Conservation (phyloP, 192 early-diverging fungal genomes). For the Linnemannia hyalina region DNA sequence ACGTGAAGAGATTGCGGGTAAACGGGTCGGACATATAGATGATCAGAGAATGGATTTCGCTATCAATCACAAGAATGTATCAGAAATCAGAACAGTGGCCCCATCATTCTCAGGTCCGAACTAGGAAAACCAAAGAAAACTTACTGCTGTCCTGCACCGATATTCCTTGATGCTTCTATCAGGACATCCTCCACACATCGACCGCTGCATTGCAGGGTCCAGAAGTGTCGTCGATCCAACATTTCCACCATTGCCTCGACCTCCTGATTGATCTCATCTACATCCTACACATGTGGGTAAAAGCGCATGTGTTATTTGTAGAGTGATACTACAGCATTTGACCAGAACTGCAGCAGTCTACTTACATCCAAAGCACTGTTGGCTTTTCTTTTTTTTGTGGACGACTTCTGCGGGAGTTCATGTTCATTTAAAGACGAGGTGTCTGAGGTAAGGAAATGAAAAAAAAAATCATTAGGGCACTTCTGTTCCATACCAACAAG, state of each 20-base stretch:
- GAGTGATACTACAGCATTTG: too few species aligned
- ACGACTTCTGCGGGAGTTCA: too few species aligned
- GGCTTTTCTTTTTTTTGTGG: too few species aligned
- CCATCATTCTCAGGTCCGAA: neutral
- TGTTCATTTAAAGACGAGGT: too few species aligned
- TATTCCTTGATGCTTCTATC: neutral
- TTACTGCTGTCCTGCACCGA: constrained; percentile 6
- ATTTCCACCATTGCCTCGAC: constrained; percentile 13
- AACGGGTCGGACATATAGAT: constrained; percentile 5
- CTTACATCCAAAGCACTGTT: too few species aligned
- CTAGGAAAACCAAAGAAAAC: neutral
- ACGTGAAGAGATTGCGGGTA: constrained; percentile 6
- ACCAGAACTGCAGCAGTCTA: too few species aligned
- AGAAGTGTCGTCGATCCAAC: constrained; percentile 16
- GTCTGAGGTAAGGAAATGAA: too few species aligned
- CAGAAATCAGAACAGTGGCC: neutral
- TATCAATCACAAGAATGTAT: constrained; percentile 11
- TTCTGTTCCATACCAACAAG: too few species aligned
- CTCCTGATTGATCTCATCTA: neutral
- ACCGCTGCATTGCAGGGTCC: constrained; percentile 10
- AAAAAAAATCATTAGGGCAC: too few species aligned
- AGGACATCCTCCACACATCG: constrained; percentile 10
- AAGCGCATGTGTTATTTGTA: too few species aligned
- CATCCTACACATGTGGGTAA: too few species aligned
- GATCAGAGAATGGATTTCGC: constrained; percentile 20